Evolutionary conservation across 345 rosid genomes (phyloP).

Genomic region (Dipteronia sinensis): DNA sequence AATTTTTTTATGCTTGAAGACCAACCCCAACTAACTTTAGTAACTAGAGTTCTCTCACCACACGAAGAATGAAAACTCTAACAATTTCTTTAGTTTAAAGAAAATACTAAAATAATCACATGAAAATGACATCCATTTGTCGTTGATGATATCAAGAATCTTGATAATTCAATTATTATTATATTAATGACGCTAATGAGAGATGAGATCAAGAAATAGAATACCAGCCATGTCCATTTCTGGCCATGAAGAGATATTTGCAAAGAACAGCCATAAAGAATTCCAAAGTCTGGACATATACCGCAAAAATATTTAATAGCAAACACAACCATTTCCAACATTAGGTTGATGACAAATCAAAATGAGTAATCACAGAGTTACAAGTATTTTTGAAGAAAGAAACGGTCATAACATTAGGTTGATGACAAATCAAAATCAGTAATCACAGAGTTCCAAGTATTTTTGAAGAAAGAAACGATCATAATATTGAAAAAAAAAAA

Average conservation of each 20-base stretch:
- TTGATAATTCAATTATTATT: not conserved
- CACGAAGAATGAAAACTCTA: conserved; percentile 6
- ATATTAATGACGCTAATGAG: not conserved
- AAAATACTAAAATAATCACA: conserved; percentile 1
- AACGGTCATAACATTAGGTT: too few species aligned
- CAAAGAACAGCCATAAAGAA: not conserved
- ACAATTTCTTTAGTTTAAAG: not conserved
- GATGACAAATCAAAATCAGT: too few species aligned
- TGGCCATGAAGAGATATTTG: not conserved
- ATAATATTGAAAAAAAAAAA: too few species aligned
- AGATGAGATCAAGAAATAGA: not conserved
- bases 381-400: too few species aligned
- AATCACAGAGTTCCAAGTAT: too few species aligned
- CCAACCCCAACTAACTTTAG: conserved; percentile 7
- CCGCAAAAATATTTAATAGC: not conserved
- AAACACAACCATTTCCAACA: not conserved
- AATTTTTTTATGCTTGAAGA: not conserved
- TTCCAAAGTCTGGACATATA: not conserved
- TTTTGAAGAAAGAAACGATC: too few species aligned
- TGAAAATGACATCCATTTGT: conserved; percentile 16
- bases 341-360: too few species aligned
- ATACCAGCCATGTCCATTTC: not conserved
- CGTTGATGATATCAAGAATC: not conserved
- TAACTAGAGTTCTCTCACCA: not conserved
- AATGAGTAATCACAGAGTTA: too few species aligned